Percentiles rank a stretch among this genome's conserved stretches.
Evolutionary conservation across 176 grass and related monocot species (phyloP).

Genomic region (Triticum turgidum): DNA sequence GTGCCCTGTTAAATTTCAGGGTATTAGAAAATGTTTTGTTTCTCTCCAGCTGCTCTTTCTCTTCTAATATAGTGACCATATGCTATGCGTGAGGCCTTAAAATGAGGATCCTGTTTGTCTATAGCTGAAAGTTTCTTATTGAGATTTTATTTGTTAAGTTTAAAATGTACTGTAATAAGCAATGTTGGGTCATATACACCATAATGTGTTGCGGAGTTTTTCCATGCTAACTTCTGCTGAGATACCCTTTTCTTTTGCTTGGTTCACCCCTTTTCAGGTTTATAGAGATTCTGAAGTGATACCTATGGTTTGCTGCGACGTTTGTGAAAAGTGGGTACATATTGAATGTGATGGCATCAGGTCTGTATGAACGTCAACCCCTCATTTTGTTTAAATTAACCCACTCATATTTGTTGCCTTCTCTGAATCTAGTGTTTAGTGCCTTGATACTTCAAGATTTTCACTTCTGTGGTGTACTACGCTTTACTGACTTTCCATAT

Average conservation of each 20-base stretch:
- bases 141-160: slow-evolving; percentile 6
- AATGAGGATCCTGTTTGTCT: not conserved
- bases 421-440: not conserved
- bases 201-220: not conserved
- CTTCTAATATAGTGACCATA: slow-evolving; percentile 17
- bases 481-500: slow-evolving; percentile 11
- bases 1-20: not conserved
- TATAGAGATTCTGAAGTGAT: slow-evolving; percentile 99
- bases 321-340: slow-evolving; percentile 99
- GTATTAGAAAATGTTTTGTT: not conserved
- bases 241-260: not conserved
- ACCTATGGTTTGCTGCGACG: slow-evolving; percentile 98
- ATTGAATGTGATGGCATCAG: slow-evolving; percentile 97
- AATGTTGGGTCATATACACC: not conserved
- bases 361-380: slow-evolving; percentile 32
- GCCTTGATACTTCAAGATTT: not conserved
- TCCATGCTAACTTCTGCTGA: slow-evolving; percentile 28
- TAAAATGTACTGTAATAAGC: not conserved
- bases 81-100: slow-evolving; percentile 8
- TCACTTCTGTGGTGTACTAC: not conserved
- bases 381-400: slow-evolving; percentile 29
- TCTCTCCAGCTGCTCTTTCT: not conserved
- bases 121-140: slow-evolving; percentile 18
- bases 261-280: slow-evolving; percentile 56
- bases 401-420: slow-evolving; percentile 5